Conservation (phyloP, 192 early-diverging fungal genomes). For the Coemansia sp. region DNA sequence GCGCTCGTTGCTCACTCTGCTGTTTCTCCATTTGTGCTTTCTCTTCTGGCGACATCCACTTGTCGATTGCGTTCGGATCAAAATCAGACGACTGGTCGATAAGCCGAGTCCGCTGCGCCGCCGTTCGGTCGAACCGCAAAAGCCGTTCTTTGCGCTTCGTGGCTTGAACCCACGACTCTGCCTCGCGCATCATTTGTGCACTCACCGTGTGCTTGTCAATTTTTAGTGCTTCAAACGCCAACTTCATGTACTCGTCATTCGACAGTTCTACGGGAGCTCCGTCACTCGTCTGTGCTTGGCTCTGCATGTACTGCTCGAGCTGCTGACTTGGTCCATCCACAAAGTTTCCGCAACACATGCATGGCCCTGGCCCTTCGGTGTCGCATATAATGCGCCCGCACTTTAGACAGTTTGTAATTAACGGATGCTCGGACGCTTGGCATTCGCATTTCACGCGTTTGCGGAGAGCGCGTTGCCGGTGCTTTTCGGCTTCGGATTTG, state of each 20-base stretch:
- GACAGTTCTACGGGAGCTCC: conserved; percentile 12
- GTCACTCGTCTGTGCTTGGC: not conserved
- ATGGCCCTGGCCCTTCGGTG: conserved; percentile 53
- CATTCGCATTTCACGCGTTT: conserved; percentile 48
- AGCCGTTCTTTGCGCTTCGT: conserved; percentile 44
- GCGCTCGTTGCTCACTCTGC: not conserved
- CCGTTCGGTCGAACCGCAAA: conserved; percentile 51
- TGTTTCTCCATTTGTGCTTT: conserved; percentile 20
- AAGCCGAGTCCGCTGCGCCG: conserved; percentile 51
- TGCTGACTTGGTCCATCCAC: conserved; percentile 49
- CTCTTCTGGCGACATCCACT: conserved; percentile 53
- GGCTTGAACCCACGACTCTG: conserved; percentile 44
- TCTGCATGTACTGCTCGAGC: conserved; percentile 47
- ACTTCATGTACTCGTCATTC: conserved; percentile 36
- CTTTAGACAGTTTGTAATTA: conserved; percentile 55
- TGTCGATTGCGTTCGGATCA: conserved; percentile 31
- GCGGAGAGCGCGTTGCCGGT: conserved; percentile 19
- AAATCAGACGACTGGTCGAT: conserved; percentile 50
- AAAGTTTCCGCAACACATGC: conserved; percentile 49
- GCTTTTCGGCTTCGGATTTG: conserved; percentile 21
- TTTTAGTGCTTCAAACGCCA: conserved; percentile 36
- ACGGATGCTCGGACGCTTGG: conserved; percentile 47
- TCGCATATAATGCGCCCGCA: conserved; percentile 58
- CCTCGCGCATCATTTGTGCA: conserved; percentile 11
- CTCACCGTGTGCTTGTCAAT: conserved; percentile 19